A percentile compares a stretch with the other conserved stretches of the same genome.
These are phyloP conservation scores for Cochlearia excelsa DNA, from an alignment of 345 rosid genomes.

Conservation along the genomic window DNA sequence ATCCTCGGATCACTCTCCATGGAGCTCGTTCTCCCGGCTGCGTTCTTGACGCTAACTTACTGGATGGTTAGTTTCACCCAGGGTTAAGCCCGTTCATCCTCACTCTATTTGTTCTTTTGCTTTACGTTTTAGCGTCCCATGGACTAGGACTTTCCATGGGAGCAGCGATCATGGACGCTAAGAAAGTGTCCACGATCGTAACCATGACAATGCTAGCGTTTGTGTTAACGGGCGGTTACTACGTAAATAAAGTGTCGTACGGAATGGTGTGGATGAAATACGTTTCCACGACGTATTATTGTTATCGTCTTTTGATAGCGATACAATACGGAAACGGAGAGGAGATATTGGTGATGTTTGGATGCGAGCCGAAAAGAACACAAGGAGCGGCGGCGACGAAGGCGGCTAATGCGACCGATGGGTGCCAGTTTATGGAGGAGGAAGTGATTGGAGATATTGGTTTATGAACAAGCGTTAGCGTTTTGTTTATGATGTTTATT, in stretches of 20 bases:
- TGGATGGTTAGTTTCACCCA: conserved; percentile 85
- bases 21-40: conserved; percentile 84
- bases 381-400: conserved; percentile 5
- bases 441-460: conserved; percentile 66
- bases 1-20: conserved; percentile 76
- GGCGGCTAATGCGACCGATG: conserved; percentile 15
- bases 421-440: conserved; percentile 62
- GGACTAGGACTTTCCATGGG: conserved; percentile 87
- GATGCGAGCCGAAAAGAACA: conserved; percentile 37
- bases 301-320: conserved; percentile 56
- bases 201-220: conserved; percentile 88
- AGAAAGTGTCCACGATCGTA: conserved; percentile 79
- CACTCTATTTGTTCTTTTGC: conserved; percentile 57
- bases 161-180: conserved; percentile 85
- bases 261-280: conserved; percentile 81
- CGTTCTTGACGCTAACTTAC: conserved; percentile 59
- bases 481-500: conserved; percentile 61
- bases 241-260: conserved; percentile 73
- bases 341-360: conserved; percentile 43
- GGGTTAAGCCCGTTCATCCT: conserved; percentile 48
- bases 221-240: conserved; percentile 77
- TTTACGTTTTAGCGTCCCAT: conserved; percentile 82
- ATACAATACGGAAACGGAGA: conserved; percentile 64
- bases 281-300: conserved; percentile 66
- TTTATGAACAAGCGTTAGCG: conserved; percentile 43